Base-by-base conservation (phyloP, 1,284 basidiomycete species). In the Kalmanozyma brasiliensis region DNA sequence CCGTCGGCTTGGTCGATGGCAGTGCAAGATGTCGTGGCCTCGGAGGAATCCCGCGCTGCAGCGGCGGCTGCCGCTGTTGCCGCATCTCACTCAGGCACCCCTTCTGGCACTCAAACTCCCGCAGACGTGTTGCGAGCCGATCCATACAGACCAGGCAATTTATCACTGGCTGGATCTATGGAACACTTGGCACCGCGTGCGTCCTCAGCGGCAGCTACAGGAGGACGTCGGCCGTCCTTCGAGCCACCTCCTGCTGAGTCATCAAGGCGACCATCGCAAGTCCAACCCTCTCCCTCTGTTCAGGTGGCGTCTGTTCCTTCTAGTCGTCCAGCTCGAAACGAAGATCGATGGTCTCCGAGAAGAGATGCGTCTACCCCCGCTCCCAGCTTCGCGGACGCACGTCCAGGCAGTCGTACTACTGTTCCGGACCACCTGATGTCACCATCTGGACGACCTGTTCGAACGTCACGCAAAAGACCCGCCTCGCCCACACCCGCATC, bases 1-100 rank as follows among this genome's bases (percentile, higher is more conserved):
- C 57, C 68, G 9, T 62, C 70, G 3, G 75, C 75, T 14, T 77
- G 75, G 75, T 62, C 69, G 19, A 35, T 63, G 16, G 75, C 75
- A 6, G 66, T 77, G n/a, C 70, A 64, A 1, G 75, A 77, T 34
- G 61, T 76, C 11, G 70, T 68, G 11, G 61, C 57, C n/a, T 67
- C 68, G 3, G 58, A 71, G 34, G 33, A 59, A 22, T 71, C 68
- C 4, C 37, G 57, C 20, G 68, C 67, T 4, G 67, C 67, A 9
- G 67, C 68, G 8, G 52, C 64, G 4, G 69, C 69, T 8, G 64
- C 46, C 3, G 63, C 66, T 10, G 62, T 33, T 23, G 52, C 44
- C 11, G 57, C 58, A 11, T 63, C 65, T 7, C 55, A 58, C 20
- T 64, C 60, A 4, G 55, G 55, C 36, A 69, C 66, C 2, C 60